A percentile compares a stretch with the other conserved stretches of the same genome.
phyloP scores from a whole-genome alignment of 495 filamentous ascomycete genomes.

The Cladorrhinum samala region DNA sequence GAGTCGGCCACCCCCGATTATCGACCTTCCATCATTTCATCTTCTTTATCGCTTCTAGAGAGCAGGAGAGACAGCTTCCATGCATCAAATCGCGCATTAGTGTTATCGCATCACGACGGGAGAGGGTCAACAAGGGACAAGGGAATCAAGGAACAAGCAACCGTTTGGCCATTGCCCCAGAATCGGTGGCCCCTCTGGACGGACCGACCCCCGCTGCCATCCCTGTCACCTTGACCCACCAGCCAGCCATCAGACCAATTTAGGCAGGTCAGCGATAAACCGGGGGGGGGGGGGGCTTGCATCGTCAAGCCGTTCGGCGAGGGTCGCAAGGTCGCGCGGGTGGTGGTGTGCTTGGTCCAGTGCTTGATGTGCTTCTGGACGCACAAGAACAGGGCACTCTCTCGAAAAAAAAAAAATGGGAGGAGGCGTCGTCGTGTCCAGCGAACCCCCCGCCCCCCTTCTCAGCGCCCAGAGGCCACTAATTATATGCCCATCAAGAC shows the following conservation, averaged over 20 bases:
- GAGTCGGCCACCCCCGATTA: not conserved
- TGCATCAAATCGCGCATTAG: constrained; percentile 2
- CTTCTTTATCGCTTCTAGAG: not conserved
- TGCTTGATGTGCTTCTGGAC: constrained; percentile 12
- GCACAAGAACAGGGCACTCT: not conserved
- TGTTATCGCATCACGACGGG: constrained; percentile 16
- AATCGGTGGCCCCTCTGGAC: constrained; percentile 4
- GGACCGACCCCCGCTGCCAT: constrained; percentile 23
- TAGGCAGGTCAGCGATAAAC: constrained; percentile 30
- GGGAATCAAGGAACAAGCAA: constrained; percentile 4
- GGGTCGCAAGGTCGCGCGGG: not conserved
- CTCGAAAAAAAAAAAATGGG: too few relatives aligned
- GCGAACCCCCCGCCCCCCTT: constrained; percentile 1
- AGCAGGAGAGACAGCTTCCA: constrained; percentile 3
- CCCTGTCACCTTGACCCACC: constrained; percentile 23
- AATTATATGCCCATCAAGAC: too few relatives aligned
- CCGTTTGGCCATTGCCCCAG: constrained; percentile 15
- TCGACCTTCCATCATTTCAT: not conserved
- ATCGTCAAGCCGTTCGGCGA: not conserved
- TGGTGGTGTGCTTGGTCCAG: not conserved
- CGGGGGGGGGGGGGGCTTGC: constrained; percentile 17
- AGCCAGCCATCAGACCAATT: constrained; percentile 31
- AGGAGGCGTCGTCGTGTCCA: constrained; percentile 4
- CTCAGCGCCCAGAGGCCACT: not conserved
- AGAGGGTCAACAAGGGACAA: constrained; percentile 3